Percentiles rank a stretch among this genome's conserved stretches.
phyloP scores from a whole-genome alignment of 805 yeast genomes.

The Nakazawaea sp. region DNA sequence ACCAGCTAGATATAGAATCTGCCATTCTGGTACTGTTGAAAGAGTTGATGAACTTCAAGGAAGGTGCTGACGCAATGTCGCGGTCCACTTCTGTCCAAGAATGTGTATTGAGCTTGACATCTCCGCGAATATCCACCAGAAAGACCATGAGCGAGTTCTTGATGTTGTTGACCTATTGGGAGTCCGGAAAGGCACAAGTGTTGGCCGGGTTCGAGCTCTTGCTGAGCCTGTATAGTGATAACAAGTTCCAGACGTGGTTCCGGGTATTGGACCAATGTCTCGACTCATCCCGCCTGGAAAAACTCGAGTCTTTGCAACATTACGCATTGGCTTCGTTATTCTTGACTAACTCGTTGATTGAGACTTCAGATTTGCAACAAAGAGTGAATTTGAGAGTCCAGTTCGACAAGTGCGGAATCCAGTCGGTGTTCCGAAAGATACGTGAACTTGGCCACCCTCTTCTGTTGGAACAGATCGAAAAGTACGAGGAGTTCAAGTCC shows the following conservation, averaged over 20 bases:
- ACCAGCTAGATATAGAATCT: constrained; percentile 61
- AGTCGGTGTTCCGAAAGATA: constrained; percentile 38
- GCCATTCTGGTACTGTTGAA: constrained; percentile 72
- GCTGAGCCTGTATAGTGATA: constrained; percentile 21
- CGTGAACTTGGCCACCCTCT: constrained; percentile 47
- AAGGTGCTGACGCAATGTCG: constrained; percentile 22
- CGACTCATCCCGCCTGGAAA: not conserved
- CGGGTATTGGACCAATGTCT: not conserved
- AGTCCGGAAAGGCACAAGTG: constrained; percentile 23
- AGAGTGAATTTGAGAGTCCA: not conserved
- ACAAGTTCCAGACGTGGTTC: not conserved
- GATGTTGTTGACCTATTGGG: constrained; percentile 34
- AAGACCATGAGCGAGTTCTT: constrained; percentile 76
- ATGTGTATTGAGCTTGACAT: constrained; percentile 63
- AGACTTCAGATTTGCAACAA: constrained; percentile 37
- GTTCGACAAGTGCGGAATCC: constrained; percentile 2
- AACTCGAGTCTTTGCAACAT: constrained; percentile 18
- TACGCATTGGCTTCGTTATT: constrained; percentile 67
- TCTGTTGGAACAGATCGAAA: constrained; percentile 58
- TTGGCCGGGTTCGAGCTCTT: constrained; percentile 29
- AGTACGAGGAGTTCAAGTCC: constrained; percentile 49
- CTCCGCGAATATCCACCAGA: constrained; percentile 71
- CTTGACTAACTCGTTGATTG: constrained; percentile 47
- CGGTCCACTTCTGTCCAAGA: constrained; percentile 55
- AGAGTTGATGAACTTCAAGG: constrained; percentile 65